These are phyloP conservation scores for Microdochium paspali DNA, from an alignment of 2,329 filamentous ascomycete genomes.

Conservation along the genomic window DNA sequence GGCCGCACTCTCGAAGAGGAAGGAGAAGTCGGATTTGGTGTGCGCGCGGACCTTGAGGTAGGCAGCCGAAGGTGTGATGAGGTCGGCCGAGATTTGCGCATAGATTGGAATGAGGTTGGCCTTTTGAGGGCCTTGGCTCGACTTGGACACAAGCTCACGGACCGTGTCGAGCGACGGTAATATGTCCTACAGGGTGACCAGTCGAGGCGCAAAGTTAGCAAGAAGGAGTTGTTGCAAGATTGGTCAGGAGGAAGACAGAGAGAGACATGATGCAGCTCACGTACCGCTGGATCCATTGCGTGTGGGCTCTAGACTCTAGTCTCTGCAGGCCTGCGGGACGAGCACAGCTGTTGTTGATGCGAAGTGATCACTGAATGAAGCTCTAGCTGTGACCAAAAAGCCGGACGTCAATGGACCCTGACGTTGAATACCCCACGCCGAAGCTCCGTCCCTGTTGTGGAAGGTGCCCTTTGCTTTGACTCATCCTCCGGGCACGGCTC, in stretches of 20 bases:
- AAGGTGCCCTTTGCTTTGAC: background rate
- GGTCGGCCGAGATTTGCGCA: slow-evolving; percentile 80
- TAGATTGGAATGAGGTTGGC: slow-evolving; percentile 75
- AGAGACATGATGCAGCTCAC: slow-evolving; percentile 1
- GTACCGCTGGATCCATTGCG: slow-evolving; percentile 16
- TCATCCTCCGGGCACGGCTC: background rate
- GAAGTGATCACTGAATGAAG: background rate
- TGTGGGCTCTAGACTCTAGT: background rate
- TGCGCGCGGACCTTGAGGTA: slow-evolving; percentile 84
- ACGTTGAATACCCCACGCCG: no score
- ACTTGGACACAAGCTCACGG: slow-evolving; percentile 28
- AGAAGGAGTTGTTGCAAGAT: no score
- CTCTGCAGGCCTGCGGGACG: background rate
- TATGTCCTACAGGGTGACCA: slow-evolving; percentile 24
- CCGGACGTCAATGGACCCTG: no score
- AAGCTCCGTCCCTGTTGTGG: background rate
- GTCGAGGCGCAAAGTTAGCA: slow-evolving; percentile 4
- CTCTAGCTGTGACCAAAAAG: background rate
- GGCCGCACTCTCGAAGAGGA: slow-evolving; percentile 91
- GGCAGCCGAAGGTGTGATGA: slow-evolving; percentile 88
- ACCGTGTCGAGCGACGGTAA: slow-evolving; percentile 37
- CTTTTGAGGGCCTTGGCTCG: slow-evolving; percentile 21
- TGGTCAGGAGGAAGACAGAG: background rate
- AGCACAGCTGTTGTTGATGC: background rate
- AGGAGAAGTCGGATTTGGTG: slow-evolving; percentile 71